Evolutionary conservation across 1,139 yeast genomes (phyloP).

Genomic region (Hyphopichia burtonii): DNA sequence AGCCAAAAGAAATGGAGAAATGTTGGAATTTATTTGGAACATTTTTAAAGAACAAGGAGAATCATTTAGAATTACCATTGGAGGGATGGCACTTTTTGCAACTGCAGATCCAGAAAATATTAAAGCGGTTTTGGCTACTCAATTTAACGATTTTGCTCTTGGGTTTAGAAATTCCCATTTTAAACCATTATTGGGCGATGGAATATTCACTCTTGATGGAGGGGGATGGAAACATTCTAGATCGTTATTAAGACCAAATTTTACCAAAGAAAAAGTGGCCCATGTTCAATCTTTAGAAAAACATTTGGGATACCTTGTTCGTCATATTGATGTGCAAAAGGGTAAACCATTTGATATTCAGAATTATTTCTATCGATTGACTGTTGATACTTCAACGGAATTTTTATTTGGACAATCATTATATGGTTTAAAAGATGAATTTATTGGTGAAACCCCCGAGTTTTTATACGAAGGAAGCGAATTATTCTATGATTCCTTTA

Average conservation of each 20-base stretch:
- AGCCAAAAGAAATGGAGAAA: slow-evolving; percentile 11
- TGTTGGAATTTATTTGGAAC: slow-evolving; percentile 7
- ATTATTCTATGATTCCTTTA: slow-evolving; percentile 27
- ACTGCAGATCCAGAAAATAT: slow-evolving; percentile 33
- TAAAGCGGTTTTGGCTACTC: slow-evolving; percentile 39
- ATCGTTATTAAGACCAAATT: slow-evolving; percentile 55
- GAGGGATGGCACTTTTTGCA: slow-evolving; percentile 16
- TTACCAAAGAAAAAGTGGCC: slow-evolving; percentile 50
- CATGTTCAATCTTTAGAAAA: slow-evolving; percentile 45
- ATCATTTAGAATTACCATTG: slow-evolving; percentile 14
- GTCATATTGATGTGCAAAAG: slow-evolving; percentile 21
- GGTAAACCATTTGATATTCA: slow-evolving; percentile 34
- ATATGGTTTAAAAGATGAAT: slow-evolving; percentile 31
- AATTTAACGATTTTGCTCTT: slow-evolving; percentile 51
- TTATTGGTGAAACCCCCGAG: slow-evolving; percentile 18
- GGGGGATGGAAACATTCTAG: slow-evolving; percentile 58
- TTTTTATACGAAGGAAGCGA: slow-evolving; percentile 14
- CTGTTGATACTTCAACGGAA: slow-evolving; percentile 60
- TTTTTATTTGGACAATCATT: slow-evolving; percentile 58
- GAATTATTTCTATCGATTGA: slow-evolving; percentile 41
- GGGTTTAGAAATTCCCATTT: slow-evolving; percentile 47
- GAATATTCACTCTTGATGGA: slow-evolving; percentile 61
- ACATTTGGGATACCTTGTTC: slow-evolving; percentile 39
- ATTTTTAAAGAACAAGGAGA: slow-evolving; percentile 9
- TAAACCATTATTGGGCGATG: slow-evolving; percentile 50